phyloP scores from a whole-genome alignment of 768 basidiomycete genomes.

The Rhodotorula taiwanensis region DNA sequence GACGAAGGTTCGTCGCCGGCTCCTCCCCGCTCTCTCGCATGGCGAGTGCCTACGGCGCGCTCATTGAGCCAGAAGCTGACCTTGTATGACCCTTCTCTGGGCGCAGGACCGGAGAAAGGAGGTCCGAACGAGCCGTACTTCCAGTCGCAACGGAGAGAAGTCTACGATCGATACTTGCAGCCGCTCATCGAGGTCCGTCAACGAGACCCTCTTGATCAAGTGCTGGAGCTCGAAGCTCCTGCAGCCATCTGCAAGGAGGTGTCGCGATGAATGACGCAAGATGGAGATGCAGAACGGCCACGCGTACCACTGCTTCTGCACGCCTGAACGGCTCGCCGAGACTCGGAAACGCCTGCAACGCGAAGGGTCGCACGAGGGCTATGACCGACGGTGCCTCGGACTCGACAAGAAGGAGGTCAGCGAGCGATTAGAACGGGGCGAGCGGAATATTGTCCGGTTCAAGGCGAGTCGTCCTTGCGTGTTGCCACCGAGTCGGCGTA shows the following conservation, averaged over 20 bases:
- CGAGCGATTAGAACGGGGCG: constrained; percentile 63
- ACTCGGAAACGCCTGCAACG: constrained; percentile 66
- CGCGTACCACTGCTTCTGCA: constrained; percentile 94
- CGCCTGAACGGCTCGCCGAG: constrained; percentile 59
- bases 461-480: constrained; percentile 52
- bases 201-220: too few relatives aligned
- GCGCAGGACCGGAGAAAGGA: constrained; percentile 64
- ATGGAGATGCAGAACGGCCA: constrained; percentile 71
- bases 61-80: not conserved
- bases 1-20: constrained; percentile 64
- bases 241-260: too few relatives aligned
- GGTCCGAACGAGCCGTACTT: constrained; percentile 79
- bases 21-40: not conserved
- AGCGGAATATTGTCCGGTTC: constrained; percentile 74
- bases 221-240: too few relatives aligned
- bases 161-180: constrained; percentile 68
- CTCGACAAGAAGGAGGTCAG: constrained; percentile 78
- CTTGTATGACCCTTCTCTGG: not conserved
- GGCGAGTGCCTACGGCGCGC: too few relatives aligned
- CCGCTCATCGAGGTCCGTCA: constrained; percentile 65
- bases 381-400: constrained; percentile 81
- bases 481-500: too few relatives aligned
- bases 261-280: too few relatives aligned
- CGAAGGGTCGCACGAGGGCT: constrained; percentile 67
- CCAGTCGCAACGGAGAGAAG: constrained; percentile 83